A percentile compares a stretch with the other conserved stretches of the same genome.
Conservation (phyloP, 179 eudicot genomes). For the Patellifolia procumbens region DNA sequence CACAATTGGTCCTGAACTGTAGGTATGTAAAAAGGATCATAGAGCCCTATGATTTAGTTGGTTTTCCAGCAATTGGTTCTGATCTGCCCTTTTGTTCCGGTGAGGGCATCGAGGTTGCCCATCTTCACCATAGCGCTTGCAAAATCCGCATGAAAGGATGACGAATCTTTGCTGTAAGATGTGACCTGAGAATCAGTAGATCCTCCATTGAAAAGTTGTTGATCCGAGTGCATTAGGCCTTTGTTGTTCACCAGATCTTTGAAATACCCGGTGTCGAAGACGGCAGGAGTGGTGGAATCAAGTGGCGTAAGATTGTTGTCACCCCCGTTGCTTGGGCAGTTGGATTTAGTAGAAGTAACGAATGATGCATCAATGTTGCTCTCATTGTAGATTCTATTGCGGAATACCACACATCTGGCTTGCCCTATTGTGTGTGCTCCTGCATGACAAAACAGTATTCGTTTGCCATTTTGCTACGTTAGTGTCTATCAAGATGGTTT, state of each 20-base stretch:
- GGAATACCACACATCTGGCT: slow-evolving; percentile 31
- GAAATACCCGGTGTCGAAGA: slow-evolving; percentile 27
- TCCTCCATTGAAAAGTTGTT: slow-evolving; percentile 28
- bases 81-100: slow-evolving; percentile 23
- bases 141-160: slow-evolving; percentile 18
- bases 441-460: slow-evolving; percentile 10
- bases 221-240: slow-evolving; percentile 33
- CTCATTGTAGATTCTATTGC: slow-evolving; percentile 40
- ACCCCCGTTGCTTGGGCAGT: slow-evolving; percentile 40
- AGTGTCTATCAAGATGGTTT: neutral
- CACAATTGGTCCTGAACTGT: neutral
- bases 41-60: neutral
- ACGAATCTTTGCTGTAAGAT: slow-evolving; percentile 20
- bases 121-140: slow-evolving; percentile 26
- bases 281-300: slow-evolving; percentile 19
- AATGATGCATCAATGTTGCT: slow-evolving; percentile 40
- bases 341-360: slow-evolving; percentile 22
- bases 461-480: neutral
- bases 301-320: slow-evolving; percentile 27
- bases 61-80: slow-evolving; percentile 30
- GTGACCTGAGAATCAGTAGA: slow-evolving; percentile 35
- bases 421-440: slow-evolving; percentile 35
- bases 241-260: slow-evolving; percentile 23
- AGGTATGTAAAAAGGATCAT: neutral
- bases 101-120: slow-evolving; percentile 31